Evolutionary conservation across 768 basidiomycete species (phyloP).

Genomic region (Polyporus arcularius): DNA sequence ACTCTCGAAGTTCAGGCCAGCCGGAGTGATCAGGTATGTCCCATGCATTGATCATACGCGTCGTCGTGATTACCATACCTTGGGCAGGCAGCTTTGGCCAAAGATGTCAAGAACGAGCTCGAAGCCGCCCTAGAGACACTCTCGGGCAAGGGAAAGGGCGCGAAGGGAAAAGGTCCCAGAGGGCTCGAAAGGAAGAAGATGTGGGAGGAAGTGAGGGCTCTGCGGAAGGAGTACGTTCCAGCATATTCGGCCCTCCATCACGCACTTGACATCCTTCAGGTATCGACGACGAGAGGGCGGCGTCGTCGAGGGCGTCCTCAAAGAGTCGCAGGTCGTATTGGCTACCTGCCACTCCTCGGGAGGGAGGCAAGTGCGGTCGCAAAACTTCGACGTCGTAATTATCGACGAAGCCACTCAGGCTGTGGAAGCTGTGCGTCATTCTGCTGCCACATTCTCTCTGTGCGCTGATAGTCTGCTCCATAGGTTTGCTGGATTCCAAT

Average conservation of each 20-base stretch:
- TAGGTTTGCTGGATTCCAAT: slow-evolving; percentile 96
- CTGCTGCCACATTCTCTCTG: background rate
- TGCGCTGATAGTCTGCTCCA: background rate
- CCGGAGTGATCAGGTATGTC: slow-evolving; percentile 64
- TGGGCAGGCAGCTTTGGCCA: slow-evolving; percentile 74
- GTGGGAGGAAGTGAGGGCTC: slow-evolving; percentile 84
- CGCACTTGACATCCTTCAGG: slow-evolving; percentile 39
- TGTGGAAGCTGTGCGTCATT: slow-evolving; percentile 74
- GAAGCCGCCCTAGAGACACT: slow-evolving; percentile 66
- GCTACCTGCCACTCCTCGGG: slow-evolving; percentile 96
- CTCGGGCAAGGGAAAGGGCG: slow-evolving; percentile 71
- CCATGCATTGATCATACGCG: background rate
- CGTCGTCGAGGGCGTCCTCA: slow-evolving; percentile 71
- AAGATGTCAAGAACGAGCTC: slow-evolving; percentile 88
- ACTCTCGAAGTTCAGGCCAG: slow-evolving; percentile 76
- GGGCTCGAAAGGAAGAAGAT: slow-evolving; percentile 77
- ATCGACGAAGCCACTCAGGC: slow-evolving; percentile 99
- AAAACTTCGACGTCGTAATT: slow-evolving; percentile 88
- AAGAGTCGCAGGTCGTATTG: slow-evolving; percentile 66
- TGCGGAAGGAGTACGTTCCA: slow-evolving; percentile 81
- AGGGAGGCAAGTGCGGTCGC: slow-evolving; percentile 72
- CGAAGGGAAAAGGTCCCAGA: slow-evolving; percentile 69
- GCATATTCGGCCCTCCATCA: background rate
- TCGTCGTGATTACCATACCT: background rate
- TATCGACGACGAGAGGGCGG: slow-evolving; percentile 88